Base-by-base conservation (phyloP, 495 filamentous ascomycete species). In the Aspergillus mulundensis region DNA sequence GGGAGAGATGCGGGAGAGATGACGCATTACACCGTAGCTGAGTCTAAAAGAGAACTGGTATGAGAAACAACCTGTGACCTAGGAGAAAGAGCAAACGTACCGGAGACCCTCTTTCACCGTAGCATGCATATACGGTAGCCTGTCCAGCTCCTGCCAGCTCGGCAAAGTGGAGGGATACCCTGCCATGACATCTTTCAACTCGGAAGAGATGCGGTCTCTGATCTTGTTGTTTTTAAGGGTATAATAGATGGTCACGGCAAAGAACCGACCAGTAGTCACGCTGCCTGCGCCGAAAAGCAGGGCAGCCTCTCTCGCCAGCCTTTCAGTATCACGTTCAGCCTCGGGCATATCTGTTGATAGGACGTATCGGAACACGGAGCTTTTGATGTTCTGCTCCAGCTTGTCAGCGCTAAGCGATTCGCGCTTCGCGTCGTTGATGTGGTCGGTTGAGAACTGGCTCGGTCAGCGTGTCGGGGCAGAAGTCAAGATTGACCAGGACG, bases 331-430 rank as follows among this genome's bases (percentile, higher is more conserved):
- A 5, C n/a, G 20, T 28, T 58, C 56, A 2, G 56, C 25, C 28
- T 38, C 25, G 11, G 56, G 56, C 21, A 58, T n/a, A n/a, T n/a
- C n/a, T n/a, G n/a, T n/a, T n/a, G n/a, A n/a, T 10, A 58, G 40
- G 1, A 58, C 7, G 16, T 58, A 28, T 20, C 38, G 42, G 42
- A 58, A 58, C 0, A 58, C 28, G 1, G 56, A 58, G 16, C 44
- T 50, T n/a, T 16, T 18, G 10, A 16, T n/a, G 5, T 25, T 18
- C 14, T 47, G 24, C 41, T 14, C 10, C 11, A 25, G 19, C 20
- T 40, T 52, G 5, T 24, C 20, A 7, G 11, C 11, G 43, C 21
- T 28, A 7, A 46, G 43, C 20, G 24, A 36, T 36, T 46, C 38
- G 14, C 44, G 32, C 23, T 46, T 46, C 2, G 23, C 43, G 7